Percentiles rank a stretch among this genome's conserved stretches.
phyloP scores from a whole-genome alignment of 164 flowering plant species.

The Tetrastigma voinierianum region DNA sequence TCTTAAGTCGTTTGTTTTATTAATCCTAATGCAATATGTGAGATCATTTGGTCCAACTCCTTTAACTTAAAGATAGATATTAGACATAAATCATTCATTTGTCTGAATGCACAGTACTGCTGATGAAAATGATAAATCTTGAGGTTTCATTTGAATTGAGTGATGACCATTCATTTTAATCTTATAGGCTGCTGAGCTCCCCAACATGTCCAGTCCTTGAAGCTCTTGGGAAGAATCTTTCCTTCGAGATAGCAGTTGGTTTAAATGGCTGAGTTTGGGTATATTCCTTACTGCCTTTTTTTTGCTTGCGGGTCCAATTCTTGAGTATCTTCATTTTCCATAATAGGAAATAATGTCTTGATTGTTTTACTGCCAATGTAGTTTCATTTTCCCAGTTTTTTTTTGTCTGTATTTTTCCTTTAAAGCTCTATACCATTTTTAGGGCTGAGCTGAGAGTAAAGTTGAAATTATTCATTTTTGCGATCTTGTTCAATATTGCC shows the following conservation, averaged over 20 bases:
- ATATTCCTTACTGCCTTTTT: slow-evolving; percentile 17
- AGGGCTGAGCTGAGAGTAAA: too few species aligned
- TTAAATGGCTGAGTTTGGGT: slow-evolving; percentile 98
- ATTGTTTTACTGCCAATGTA: background rate
- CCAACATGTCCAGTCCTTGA: slow-evolving; percentile 96
- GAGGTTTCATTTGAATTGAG: background rate
- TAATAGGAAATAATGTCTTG: too few species aligned
- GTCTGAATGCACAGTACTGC: background rate
- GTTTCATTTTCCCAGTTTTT: too few species aligned
- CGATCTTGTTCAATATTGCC: too few species aligned
- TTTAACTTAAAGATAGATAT: too few species aligned
- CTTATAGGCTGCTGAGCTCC: slow-evolving; percentile 70
- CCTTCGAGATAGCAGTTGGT: slow-evolving; percentile 95
- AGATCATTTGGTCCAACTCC: slow-evolving; percentile 12
- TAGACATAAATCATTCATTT: too few species aligned
- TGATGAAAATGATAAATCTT: too few species aligned
- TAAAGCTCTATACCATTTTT: too few species aligned
- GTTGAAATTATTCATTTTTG: too few species aligned
- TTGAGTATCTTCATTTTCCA: background rate
- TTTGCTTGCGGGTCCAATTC: background rate
- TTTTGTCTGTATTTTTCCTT: too few species aligned
- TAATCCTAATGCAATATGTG: too few species aligned
- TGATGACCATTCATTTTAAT: background rate
- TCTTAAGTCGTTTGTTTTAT: background rate
- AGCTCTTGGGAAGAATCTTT: slow-evolving; percentile 79